phyloP scores from a whole-genome alignment of 75 land plant species.

The Adiantum capillusveneris region DNA sequence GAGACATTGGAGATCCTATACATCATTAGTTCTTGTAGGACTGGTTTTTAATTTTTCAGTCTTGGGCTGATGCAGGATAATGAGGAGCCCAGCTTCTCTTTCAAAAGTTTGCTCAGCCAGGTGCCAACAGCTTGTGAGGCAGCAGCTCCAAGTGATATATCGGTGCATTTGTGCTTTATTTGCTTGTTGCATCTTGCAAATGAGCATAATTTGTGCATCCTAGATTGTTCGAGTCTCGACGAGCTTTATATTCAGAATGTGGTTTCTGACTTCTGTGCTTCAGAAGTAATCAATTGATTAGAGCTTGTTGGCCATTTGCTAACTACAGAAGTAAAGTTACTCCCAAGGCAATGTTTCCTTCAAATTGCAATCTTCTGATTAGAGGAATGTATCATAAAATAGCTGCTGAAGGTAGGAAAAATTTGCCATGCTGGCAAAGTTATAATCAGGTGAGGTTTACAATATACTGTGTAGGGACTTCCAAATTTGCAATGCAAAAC shows the following conservation, averaged over 20 bases:
- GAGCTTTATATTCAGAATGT: constrained; percentile 32
- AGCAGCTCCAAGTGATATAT: constrained; percentile 53
- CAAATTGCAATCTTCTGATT: no score
- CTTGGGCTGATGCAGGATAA: no score
- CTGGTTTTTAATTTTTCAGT: constrained; percentile 14
- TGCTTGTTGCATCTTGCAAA: constrained; percentile 96
- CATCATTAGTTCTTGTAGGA: background rate
- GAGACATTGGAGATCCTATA: background rate
- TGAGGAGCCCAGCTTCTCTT: constrained; percentile 23
- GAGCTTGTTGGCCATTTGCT: no score
- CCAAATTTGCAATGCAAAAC: no score
- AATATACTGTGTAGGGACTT: no score
- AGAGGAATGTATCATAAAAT: no score
- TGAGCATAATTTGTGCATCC: constrained; percentile 62
- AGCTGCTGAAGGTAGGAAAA: no score
- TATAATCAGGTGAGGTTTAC: no score
- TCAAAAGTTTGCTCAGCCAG: constrained; percentile 40
- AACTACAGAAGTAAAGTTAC: no score
- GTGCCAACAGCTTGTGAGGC: constrained; percentile 52
- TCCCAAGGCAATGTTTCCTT: no score
- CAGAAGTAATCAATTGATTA: background rate
- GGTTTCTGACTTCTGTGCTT: background rate
- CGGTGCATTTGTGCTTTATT: constrained; percentile 86
- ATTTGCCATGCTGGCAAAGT: no score
- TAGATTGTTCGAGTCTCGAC: constrained; percentile 49